Evolutionary conservation across 2,329 filamentous ascomycete genomes (phyloP).

Genomic region (Cytospora mali): DNA sequence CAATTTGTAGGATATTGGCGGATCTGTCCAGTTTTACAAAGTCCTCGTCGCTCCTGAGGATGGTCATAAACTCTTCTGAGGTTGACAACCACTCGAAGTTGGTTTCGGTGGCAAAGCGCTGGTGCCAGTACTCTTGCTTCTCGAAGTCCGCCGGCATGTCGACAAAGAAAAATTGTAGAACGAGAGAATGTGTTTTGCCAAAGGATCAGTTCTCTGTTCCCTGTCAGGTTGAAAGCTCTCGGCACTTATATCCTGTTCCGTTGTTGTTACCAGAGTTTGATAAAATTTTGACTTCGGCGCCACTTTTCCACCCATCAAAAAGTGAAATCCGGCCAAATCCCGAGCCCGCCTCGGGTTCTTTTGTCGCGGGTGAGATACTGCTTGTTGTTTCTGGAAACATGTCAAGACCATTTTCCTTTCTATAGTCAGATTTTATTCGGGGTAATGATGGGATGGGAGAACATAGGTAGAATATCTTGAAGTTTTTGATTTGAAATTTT

Average conservation of each 20-base stretch:
- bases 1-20: constrained; percentile 49
- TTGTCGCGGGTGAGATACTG: not conserved
- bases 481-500: too few relatives aligned
- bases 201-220: not conserved
- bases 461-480: too few relatives aligned
- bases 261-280: too few relatives aligned
- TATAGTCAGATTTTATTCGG: too few relatives aligned
- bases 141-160: constrained; percentile 45
- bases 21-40: constrained; percentile 39
- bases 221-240: too few relatives aligned
- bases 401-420: too few relatives aligned
- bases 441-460: too few relatives aligned
- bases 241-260: too few relatives aligned
- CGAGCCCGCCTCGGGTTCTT: not conserved
- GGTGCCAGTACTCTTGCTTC: constrained; percentile 53
- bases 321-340: not conserved
- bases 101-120: constrained; percentile 48
- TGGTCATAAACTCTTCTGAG: constrained; percentile 44
- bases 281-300: too few relatives aligned
- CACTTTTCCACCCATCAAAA: too few relatives aligned
- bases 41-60: constrained; percentile 35
- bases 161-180: not conserved
- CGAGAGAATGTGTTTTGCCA: not conserved
- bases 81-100: constrained; percentile 52
- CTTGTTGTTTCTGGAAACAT: not conserved